Base-by-base conservation (phyloP, 2,329 filamentous ascomycete genomes). In the Fusarium albosuccineum region DNA sequence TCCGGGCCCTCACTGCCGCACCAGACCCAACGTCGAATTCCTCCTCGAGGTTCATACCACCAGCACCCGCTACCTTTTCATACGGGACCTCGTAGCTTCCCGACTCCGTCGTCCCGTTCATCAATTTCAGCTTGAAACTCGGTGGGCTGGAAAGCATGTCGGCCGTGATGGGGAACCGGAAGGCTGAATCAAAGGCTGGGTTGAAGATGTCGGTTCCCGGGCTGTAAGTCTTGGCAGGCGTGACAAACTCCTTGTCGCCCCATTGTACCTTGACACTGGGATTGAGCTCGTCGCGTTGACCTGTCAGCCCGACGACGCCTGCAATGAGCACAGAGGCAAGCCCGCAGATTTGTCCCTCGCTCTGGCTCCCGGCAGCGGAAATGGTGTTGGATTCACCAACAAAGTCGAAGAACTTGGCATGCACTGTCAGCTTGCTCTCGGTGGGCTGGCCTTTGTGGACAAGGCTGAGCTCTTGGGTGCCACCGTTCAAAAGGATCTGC, bases 131-230 rank as follows among this genome's bases (percentile, higher is more conserved):
- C 9, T 68, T 33, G 6, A 72, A 69, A 10, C 46, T 67, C 1
- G 60, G 57, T 5, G 63, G 70, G 39, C 30, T 39, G 6, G 70
- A 55, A 4, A 73, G 16, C 33, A 60, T 64, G 2, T 70, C 69
- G 0, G 65, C 59, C 0, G 70, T 72, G 10, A 73, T 56, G 16
- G 71, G 71, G 53, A 73, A 69, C 3, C 70, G 64, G 36, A 73
- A 73, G 0, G 65, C 71, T 0, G 70, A 42, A 14, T 73, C 71
- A 49, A 72, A 73, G 5, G 70, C 48, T 1, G 71, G 71, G 49
- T 73, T 73, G 39, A 73, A 73, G 16, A 73, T 73, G 10, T 73
- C 71, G 0, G 55, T 73, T n/a, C 71, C 71, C 0, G 69, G 71
- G 13, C 46, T 61, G 17, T 73, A 73, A 9, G 60, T 66, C 62